A percentile compares a stretch with the other conserved stretches of the same genome.
Conservation (phyloP, 2,329 filamentous ascomycete species). For the Sporothrix schenckii region DNA sequence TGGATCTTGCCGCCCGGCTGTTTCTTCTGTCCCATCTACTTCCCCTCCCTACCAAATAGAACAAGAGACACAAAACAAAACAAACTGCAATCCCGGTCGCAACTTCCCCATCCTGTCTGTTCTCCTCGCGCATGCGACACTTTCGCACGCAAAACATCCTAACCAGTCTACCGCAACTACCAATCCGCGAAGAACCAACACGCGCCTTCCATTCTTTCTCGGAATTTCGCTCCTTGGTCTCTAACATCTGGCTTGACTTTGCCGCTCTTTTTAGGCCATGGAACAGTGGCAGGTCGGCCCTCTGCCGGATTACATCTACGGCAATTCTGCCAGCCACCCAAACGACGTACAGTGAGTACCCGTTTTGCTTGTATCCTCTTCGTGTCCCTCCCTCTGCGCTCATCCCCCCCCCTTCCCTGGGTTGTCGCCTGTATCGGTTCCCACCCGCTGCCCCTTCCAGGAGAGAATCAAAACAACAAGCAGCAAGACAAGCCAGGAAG, state of each 20-base stretch:
- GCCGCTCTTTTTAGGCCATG: slow-evolving; percentile 51
- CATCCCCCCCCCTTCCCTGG: slow-evolving; percentile 20
- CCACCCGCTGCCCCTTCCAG: not conserved
- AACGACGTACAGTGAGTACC: slow-evolving; percentile 63
- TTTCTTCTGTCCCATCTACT: not conserved
- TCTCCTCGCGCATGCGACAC: slow-evolving; percentile 13
- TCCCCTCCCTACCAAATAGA: too few species aligned
- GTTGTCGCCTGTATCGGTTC: not conserved
- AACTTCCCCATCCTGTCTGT: not conserved
- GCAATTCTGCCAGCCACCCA: slow-evolving; percentile 57
- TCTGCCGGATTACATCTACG: slow-evolving; percentile 62
- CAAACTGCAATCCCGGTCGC: slow-evolving; percentile 2
- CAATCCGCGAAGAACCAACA: not conserved
- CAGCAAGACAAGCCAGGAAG: slow-evolving; percentile 1
- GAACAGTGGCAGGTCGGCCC: slow-evolving; percentile 65
- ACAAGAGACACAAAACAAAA: slow-evolving; percentile 13
- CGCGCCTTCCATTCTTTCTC: not conserved
- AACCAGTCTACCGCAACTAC: not conserved
- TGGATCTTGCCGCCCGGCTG: slow-evolving; percentile 1
- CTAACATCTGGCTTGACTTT: slow-evolving; percentile 20
- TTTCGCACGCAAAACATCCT: not conserved
- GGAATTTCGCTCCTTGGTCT: not conserved
- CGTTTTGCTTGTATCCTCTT: slow-evolving; percentile 40
- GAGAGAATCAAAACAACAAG: not conserved
- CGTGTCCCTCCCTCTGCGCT: slow-evolving; percentile 36